Conservation (phyloP, 768 basidiomycete genomes). For the Auriscalpium microsporum region DNA sequence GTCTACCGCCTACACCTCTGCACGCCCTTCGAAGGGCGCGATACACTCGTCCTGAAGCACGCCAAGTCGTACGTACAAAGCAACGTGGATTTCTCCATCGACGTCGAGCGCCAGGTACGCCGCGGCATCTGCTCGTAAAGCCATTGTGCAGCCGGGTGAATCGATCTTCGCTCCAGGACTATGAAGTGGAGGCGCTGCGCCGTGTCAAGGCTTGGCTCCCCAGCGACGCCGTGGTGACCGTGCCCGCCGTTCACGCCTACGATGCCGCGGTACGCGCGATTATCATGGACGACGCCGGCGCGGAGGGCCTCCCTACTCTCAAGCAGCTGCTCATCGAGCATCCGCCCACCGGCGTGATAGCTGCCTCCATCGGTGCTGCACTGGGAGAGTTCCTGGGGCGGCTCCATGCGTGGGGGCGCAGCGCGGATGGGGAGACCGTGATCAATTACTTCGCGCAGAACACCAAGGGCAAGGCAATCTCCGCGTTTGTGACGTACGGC, state of each 20-base stretch:
- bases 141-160: neutral
- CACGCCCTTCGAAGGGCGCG: slow-evolving; percentile 30
- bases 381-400: slow-evolving; percentile 48
- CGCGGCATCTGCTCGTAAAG: too few relatives aligned
- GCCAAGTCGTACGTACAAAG: slow-evolving; percentile 28
- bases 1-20: slow-evolving; percentile 44
- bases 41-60: slow-evolving; percentile 54
- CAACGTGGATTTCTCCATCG: slow-evolving; percentile 22
- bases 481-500: slow-evolving; percentile 36
- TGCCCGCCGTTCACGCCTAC: slow-evolving; percentile 41
- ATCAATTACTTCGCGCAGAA: slow-evolving; percentile 17
- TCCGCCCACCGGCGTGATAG: slow-evolving; percentile 22
- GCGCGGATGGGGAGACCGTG: slow-evolving; percentile 1
- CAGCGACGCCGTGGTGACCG: slow-evolving; percentile 31
- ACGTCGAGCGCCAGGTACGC: slow-evolving; percentile 47
- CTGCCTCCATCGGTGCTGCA: slow-evolving; percentile 38
- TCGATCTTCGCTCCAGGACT: slow-evolving; percentile 22
- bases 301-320: slow-evolving; percentile 24
- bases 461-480: slow-evolving; percentile 31
- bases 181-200: slow-evolving; percentile 42
- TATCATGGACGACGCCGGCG: slow-evolving; percentile 57
- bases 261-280: slow-evolving; percentile 43
- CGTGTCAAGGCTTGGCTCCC: slow-evolving; percentile 32
- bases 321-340: slow-evolving; percentile 32
- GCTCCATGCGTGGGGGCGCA: slow-evolving; percentile 42